A percentile compares a stretch with the other conserved stretches of the same genome.
phyloP scores from a whole-genome alignment of 306 rosid species.

The apple (Malus domestica) region ASM211411v1 NC_041802.1:27005001-27005500 shows the following conservation, averaged over 20 bases:
- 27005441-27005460: neutral
- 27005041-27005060: slow-evolving; percentile 45
- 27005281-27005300: slow-evolving; percentile 35
- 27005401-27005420: slow-evolving; percentile 78
- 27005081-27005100: slow-evolving; percentile 51
- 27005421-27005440: slow-evolving; percentile 8
- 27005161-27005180: slow-evolving; percentile 51
- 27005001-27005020: slow-evolving; percentile 48
- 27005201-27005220: slow-evolving; percentile 57
- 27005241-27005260: slow-evolving; percentile 48
- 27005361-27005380: slow-evolving; percentile 50
- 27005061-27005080: slow-evolving; percentile 52
- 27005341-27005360: slow-evolving; percentile 30
- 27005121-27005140: slow-evolving; percentile 43
- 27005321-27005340: slow-evolving; percentile 33
- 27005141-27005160: slow-evolving; percentile 48
- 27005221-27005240: slow-evolving; percentile 60
- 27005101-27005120: slow-evolving; percentile 51
- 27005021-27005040: slow-evolving; percentile 71
- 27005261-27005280: slow-evolving; percentile 44
- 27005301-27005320: slow-evolving; percentile 30
- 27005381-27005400: slow-evolving; percentile 63
- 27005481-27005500: neutral
- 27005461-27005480: neutral
- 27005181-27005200: slow-evolving; percentile 48